phyloP scores from a whole-genome alignment of 2,329 filamentous ascomycete genomes.

The Aureobasidium vineae region DNA sequence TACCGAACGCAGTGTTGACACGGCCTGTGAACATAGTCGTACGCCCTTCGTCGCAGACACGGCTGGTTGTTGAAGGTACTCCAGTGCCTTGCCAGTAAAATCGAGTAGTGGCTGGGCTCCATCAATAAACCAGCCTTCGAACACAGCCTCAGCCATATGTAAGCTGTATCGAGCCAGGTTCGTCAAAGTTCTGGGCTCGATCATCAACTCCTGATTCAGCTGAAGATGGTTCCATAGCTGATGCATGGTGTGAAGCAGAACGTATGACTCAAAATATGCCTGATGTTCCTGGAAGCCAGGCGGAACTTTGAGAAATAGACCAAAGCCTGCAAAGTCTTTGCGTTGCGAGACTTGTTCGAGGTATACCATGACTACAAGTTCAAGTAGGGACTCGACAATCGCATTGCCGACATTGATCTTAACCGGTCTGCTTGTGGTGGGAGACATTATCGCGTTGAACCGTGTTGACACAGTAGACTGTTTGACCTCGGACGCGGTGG shows the following conservation, averaged over 20 bases:
- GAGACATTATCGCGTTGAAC: slow-evolving; percentile 62
- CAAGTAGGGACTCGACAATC: slow-evolving; percentile 72
- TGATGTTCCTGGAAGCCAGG: slow-evolving; percentile 94
- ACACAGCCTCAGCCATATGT: slow-evolving; percentile 85
- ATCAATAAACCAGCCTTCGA: slow-evolving; percentile 94
- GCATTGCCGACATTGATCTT: slow-evolving; percentile 60
- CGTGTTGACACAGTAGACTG: slow-evolving; percentile 58
- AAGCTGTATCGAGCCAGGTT: slow-evolving; percentile 79
- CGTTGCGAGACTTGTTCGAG: slow-evolving; percentile 79
- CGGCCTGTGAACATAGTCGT: slow-evolving; percentile 82
- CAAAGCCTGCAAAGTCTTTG: slow-evolving; percentile 88
- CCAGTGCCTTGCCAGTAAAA: slow-evolving; percentile 78
- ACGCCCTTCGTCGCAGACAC: slow-evolving; percentile 80
- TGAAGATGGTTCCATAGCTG: slow-evolving; percentile 69
- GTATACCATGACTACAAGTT: slow-evolving; percentile 76
- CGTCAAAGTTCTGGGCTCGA: slow-evolving; percentile 78
- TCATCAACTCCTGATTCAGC: slow-evolving; percentile 67
- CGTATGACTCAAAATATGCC: slow-evolving; percentile 89
- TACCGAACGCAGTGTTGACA: slow-evolving; percentile 70
- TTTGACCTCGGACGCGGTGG: slow-evolving; percentile 58
- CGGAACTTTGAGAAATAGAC: slow-evolving; percentile 81
- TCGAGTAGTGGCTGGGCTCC: slow-evolving; percentile 81
- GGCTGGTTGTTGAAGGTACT: slow-evolving; percentile 84
- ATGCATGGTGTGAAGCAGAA: slow-evolving; percentile 72
- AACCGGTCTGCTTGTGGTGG: slow-evolving; percentile 52